Percentiles rank a stretch among this genome's conserved stretches.
Evolutionary conservation across 371 early-diverging fungal species (phyloP).

Genomic region (Chytridiales sp.): DNA sequence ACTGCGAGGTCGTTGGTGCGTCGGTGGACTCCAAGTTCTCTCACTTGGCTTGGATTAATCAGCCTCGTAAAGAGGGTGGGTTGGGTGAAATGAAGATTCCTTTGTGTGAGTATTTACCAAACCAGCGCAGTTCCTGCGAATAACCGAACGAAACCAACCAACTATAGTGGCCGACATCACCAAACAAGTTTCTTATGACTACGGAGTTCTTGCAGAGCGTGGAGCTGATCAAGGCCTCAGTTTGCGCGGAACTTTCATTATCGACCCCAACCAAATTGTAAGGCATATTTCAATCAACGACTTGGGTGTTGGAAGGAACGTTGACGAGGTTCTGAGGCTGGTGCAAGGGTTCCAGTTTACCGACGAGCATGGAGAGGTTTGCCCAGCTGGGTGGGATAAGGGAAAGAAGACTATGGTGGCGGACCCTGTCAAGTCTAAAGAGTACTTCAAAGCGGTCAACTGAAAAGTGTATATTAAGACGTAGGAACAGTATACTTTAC

Average conservation of each 20-base stretch:
- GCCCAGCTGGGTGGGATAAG: conserved; percentile 76
- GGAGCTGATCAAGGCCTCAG: conserved; percentile 50
- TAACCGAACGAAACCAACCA: conserved; percentile 89
- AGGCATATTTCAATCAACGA: conserved; percentile 71
- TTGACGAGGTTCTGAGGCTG: conserved; percentile 91
- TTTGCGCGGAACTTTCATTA: conserved; percentile 72
- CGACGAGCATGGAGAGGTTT: conserved; percentile 74
- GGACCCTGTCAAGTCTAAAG: conserved; percentile 69
- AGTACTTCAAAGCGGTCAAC: conserved; percentile 64
- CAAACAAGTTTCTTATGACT: conserved; percentile 73
- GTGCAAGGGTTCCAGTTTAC: conserved; percentile 91
- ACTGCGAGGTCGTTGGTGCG: conserved; percentile 75
- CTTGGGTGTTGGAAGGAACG: conserved; percentile 82
- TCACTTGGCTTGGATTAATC: conserved; percentile 68
- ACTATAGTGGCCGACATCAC: conserved; percentile 86
- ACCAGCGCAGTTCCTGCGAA: conserved; percentile 81
- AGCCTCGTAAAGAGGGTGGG: conserved; percentile 84
- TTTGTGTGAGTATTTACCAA: conserved; percentile 48
- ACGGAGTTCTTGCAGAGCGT: conserved; percentile 71
- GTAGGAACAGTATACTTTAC: too few species aligned
- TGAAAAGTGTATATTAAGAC: too few species aligned
- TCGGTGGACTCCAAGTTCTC: conserved; percentile 77
- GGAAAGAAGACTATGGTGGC: conserved; percentile 61
- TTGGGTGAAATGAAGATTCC: conserved; percentile 87
- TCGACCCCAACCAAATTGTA: conserved; percentile 86